Conservation (phyloP, 306 rosid genomes). For the Acacia melanoxylon region DNA sequence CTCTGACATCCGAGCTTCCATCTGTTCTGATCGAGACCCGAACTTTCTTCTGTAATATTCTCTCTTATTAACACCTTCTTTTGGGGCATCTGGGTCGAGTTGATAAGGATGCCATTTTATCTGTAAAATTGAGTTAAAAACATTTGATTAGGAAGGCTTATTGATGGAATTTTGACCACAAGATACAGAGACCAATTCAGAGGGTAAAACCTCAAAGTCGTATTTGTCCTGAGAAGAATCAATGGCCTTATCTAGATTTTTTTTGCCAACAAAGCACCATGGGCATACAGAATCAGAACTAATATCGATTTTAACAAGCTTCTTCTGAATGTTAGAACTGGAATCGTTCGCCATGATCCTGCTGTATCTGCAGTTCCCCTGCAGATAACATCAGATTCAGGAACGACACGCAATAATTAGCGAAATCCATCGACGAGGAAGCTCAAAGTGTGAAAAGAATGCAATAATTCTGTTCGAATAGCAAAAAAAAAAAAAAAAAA, state of each 20-base stretch:
- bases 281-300: constrained; percentile 88
- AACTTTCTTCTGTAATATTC: constrained; percentile 60
- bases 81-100: constrained; percentile 75
- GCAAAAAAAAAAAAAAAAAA: too few species aligned
- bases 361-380: constrained; percentile 39
- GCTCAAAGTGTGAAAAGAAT: not conserved
- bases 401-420: constrained; percentile 6
- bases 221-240: constrained; percentile 63
- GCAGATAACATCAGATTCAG: constrained; percentile 8
- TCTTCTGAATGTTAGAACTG: constrained; percentile 45
- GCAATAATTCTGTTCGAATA: constrained; percentile 2
- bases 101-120: constrained; percentile 87
- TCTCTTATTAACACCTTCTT: constrained; percentile 74
- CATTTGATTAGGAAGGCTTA: not conserved
- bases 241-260: constrained; percentile 77
- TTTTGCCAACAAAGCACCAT: constrained; percentile 91
- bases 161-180: not conserved
- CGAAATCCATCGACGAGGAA: not conserved
- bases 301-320: constrained; percentile 64
- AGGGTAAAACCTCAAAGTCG: constrained; percentile 62
- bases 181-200: not conserved
- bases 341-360: constrained; percentile 58
- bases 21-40: constrained; percentile 55
- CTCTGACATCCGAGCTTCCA: constrained; percentile 83
- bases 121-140: constrained; percentile 41